Base-by-base conservation (phyloP, 306 rosid genomes). In the Begonia fuchsioides region DNA sequence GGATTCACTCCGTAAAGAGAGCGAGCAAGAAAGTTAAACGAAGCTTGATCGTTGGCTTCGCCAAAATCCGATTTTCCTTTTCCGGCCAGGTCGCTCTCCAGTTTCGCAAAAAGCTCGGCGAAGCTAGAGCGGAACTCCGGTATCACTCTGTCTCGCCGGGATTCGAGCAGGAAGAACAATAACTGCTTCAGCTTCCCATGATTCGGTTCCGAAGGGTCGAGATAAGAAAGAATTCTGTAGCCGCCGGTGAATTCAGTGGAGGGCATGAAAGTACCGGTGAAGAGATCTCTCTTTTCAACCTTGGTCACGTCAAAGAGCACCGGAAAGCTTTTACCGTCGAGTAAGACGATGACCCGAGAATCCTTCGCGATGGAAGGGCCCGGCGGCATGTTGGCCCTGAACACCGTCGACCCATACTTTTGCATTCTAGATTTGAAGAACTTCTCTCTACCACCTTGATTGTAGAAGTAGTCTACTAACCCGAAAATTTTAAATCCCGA, bases 371-470 rank as follows among this genome's bases (percentile, higher is more conserved):
- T 73, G 59, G 72, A 60, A 0, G 92, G 92, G 2, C 98, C 98
- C 0, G 98, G 98, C 1, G 98, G 98, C 82, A 85, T 75, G 58
- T 90, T 90, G 62, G 78, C 74, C 45, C 95, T 69, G 68, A 68
- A 90, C 1, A 90, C 80, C 16, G 95, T 85, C 1, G 98, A 90
- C 16, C 61, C 51, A 64, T 90, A 65, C 15, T 80, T 86, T 1
- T 55, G 74, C 47, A 49, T 39, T 11, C 87, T 76, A 10, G 87
- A 71, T 51, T 68, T 67, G 68, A 90, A 77, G 71, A 10, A 90
- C 6, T 71, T 72, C 2, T 81, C 77, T 2, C 76, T 72, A n/a
- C n/a, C n/a, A 1, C 98, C 98, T 56, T 81, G 77, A 61, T 71
- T 73, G 68, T 90, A 85, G 65, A n/a, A n/a, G n/a, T n/a, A n/a